Conservation (phyloP, 345 rosid genomes). For the Angophora floribunda region DNA sequence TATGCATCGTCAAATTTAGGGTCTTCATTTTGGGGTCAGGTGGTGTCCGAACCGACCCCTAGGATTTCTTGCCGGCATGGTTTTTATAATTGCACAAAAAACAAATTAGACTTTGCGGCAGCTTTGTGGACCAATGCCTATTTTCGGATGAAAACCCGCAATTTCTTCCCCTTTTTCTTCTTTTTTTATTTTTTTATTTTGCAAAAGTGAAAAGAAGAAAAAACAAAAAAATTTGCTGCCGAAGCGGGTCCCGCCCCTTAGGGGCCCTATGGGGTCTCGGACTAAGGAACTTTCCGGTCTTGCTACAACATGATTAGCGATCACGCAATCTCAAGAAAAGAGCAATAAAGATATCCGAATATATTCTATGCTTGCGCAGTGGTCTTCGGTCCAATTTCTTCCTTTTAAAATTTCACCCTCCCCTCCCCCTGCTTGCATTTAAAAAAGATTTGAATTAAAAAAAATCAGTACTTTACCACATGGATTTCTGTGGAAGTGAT, state of each 20-base stretch:
- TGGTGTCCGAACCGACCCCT: too few relatives aligned
- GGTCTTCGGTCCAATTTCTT: background rate
- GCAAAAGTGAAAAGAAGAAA: background rate
- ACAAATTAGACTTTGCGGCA: background rate
- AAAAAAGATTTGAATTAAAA: background rate
- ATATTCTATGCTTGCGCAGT: background rate
- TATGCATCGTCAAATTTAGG: background rate
- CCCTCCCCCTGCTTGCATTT: background rate
- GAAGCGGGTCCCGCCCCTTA: background rate
- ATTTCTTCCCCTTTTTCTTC: background rate
- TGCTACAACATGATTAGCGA: background rate
- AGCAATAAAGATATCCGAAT: background rate
- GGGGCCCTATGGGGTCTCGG: background rate
- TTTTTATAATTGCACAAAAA: background rate
- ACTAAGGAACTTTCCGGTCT: background rate
- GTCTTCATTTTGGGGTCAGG: background rate
- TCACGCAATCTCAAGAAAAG: background rate
- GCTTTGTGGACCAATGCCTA: background rate
- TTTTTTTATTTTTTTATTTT: rapidly evolving
- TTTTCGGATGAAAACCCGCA: background rate
- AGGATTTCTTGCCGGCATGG: rapidly evolving
- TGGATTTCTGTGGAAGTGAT: background rate
- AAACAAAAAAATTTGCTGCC: background rate
- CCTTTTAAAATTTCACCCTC: background rate
- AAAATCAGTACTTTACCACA: background rate